A percentile compares a stretch with the other conserved stretches of the same genome.
phyloP scores from a whole-genome alignment of 2,329 filamentous ascomycete genomes.

The Blastomyces emzantsi region DNA sequence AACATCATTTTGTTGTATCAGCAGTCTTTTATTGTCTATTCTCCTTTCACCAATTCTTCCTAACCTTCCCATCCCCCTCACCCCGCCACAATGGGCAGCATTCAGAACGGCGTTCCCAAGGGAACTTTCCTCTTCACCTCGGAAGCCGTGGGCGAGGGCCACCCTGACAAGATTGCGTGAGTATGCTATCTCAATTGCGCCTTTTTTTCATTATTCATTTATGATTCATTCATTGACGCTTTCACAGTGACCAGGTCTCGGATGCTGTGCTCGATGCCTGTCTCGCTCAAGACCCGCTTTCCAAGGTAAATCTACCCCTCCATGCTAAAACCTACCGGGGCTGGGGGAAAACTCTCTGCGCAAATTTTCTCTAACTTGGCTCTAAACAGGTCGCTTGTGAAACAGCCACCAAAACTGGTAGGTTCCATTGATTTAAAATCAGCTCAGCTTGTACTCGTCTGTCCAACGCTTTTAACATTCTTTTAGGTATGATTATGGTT shows the following conservation, averaged over 20 bases:
- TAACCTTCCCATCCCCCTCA: neutral
- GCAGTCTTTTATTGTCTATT: constrained; percentile 15
- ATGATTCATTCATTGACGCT: neutral
- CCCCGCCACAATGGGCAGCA: constrained; percentile 46
- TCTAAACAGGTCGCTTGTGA: constrained; percentile 69
- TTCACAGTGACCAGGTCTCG: constrained; percentile 75
- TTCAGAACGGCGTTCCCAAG: constrained; percentile 27
- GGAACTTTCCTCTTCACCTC: constrained; percentile 83
- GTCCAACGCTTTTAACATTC: constrained; percentile 14
- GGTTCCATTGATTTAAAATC: constrained; percentile 16
- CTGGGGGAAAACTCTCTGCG: constrained; percentile 1
- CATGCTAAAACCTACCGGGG: constrained; percentile 6
- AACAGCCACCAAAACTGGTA: constrained; percentile 98
- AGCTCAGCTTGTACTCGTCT: constrained; percentile 8
- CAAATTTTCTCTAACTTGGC: constrained; percentile 6
- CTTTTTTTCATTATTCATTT: constrained; percentile 10
- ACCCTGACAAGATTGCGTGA: constrained; percentile 89
- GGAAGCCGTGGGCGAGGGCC: constrained; percentile 81
- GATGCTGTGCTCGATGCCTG: constrained; percentile 99
- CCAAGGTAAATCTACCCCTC: constrained; percentile 54
- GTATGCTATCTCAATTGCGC: constrained; percentile 23
- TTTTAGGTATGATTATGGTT: constrained; percentile 78
- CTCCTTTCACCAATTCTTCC: constrained; percentile 9
- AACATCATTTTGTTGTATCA: constrained; percentile 20
- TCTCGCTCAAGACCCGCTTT: constrained; percentile 85